These are phyloP conservation scores for Hirschioporus abietinus DNA, from an alignment of 768 basidiomycete species.

Conservation along the genomic window DNA sequence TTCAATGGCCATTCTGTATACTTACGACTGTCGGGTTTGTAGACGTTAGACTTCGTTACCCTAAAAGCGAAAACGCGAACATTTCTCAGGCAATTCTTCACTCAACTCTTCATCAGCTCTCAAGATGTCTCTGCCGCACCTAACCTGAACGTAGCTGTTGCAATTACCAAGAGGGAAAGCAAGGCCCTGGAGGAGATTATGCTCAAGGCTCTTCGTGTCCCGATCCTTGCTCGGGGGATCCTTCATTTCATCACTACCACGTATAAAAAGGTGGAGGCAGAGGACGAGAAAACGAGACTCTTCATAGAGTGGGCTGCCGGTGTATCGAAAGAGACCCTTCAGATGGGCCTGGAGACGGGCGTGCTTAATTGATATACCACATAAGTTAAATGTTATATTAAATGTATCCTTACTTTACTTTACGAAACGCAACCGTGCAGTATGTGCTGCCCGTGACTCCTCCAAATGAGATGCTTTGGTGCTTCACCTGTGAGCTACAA, in stretches of 20 bases:
- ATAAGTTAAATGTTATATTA: too few species aligned
- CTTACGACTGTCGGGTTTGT: constrained; percentile 7
- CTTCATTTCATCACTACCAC: constrained; percentile 59
- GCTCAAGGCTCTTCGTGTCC: constrained; percentile 62
- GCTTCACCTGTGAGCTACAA: constrained; percentile 62
- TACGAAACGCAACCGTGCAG: constrained; percentile 69
- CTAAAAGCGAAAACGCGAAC: constrained; percentile 56
- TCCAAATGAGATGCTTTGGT: constrained; percentile 71
- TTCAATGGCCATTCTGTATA: not conserved
- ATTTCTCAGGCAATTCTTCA: constrained; percentile 71
- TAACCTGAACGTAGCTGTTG: constrained; percentile 26
- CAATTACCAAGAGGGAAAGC: constrained; percentile 46
- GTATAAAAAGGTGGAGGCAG: constrained; percentile 33
- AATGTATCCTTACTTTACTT: constrained; percentile 14
- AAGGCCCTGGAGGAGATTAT: constrained; percentile 72
- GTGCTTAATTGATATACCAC: constrained; percentile 16
- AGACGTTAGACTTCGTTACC: constrained; percentile 85
- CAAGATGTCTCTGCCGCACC: constrained; percentile 71
- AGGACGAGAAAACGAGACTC: constrained; percentile 30
- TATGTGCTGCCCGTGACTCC: constrained; percentile 69
- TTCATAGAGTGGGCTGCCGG: constrained; percentile 63
- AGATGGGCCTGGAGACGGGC: constrained; percentile 48
- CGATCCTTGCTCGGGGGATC: constrained; percentile 68
- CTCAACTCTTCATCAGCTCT: constrained; percentile 64
- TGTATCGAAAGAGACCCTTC: constrained; percentile 62